A percentile compares a stretch with the other conserved stretches of the same genome.
Conservation (phyloP, 352 stramenopile species). For the Globisporangium okanoganense region DNA sequence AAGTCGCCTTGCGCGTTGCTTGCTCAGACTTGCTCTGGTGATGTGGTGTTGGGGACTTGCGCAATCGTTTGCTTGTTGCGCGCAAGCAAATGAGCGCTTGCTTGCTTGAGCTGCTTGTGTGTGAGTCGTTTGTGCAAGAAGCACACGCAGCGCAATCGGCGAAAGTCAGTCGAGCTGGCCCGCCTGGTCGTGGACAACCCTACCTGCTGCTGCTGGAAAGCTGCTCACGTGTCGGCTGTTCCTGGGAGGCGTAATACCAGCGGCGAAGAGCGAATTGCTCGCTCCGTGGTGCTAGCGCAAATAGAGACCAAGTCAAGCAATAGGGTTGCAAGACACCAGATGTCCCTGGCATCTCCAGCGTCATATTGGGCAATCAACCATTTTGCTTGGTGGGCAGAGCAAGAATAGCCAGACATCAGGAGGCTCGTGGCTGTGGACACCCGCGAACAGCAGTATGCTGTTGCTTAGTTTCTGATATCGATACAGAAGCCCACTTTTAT, state of each 20-base stretch:
- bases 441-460: not conserved
- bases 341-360: not conserved
- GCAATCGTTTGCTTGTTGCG: not conserved
- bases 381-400: constrained; percentile 1
- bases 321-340: not conserved
- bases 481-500: not conserved
- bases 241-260: not conserved
- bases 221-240: not conserved
- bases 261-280: not conserved
- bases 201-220: not conserved
- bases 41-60: no score
- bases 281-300: not conserved
- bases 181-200: not conserved
- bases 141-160: not conserved
- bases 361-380: not conserved
- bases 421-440: no score
- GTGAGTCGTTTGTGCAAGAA: not conserved
- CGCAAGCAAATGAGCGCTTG: not conserved
- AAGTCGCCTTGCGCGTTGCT: not conserved
- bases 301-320: not conserved
- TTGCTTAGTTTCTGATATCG: constrained; percentile 2
- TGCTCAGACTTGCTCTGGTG: not conserved
- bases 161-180: not conserved
- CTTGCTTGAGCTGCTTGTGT: not conserved
- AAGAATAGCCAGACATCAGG: constrained; percentile 8